Evolutionary conservation across 768 basidiomycete species (phyloP).

Genomic region (Amanita thiersii): DNA sequence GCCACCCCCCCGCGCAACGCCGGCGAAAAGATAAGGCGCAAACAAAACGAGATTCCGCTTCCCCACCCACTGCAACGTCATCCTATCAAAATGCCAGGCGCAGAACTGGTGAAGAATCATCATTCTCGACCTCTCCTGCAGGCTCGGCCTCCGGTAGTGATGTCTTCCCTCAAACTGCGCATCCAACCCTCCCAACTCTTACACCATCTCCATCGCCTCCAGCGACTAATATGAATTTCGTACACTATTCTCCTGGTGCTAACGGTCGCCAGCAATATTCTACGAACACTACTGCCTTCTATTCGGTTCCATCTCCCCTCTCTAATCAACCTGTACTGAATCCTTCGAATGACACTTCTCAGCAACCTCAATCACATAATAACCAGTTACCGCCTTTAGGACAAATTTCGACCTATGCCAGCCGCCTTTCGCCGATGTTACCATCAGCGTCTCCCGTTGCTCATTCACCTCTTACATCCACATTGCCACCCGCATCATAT

Average conservation of each 20-base stretch:
- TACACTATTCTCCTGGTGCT: conserved; percentile 42
- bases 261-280: conserved; percentile 26
- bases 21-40: conserved; percentile 56
- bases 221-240: conserved; percentile 43
- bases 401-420: conserved; percentile 24
- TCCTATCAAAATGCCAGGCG: conserved; percentile 40
- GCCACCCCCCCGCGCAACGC: conserved; percentile 44
- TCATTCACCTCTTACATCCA: conserved; percentile 29
- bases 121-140: conserved; percentile 35
- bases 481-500: conserved; percentile 36
- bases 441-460: conserved; percentile 29
- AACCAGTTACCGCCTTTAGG: conserved; percentile 28
- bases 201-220: conserved; percentile 69
- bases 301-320: conserved; percentile 45
- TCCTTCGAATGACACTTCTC: conserved; percentile 15
- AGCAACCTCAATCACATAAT: conserved; percentile 17
- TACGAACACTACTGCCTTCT: conserved; percentile 29
- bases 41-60: conserved; percentile 33
- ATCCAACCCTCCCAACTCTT: conserved; percentile 24
- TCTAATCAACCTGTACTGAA: conserved; percentile 32
- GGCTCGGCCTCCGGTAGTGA: conserved; percentile 55
- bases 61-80: conserved; percentile 25
- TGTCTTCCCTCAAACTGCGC: conserved; percentile 39
- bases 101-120: conserved; percentile 39
- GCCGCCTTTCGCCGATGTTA: conserved; percentile 31